Base-by-base conservation (phyloP, 1,284 basidiomycete species). In the Blastosporella zonata region DNA sequence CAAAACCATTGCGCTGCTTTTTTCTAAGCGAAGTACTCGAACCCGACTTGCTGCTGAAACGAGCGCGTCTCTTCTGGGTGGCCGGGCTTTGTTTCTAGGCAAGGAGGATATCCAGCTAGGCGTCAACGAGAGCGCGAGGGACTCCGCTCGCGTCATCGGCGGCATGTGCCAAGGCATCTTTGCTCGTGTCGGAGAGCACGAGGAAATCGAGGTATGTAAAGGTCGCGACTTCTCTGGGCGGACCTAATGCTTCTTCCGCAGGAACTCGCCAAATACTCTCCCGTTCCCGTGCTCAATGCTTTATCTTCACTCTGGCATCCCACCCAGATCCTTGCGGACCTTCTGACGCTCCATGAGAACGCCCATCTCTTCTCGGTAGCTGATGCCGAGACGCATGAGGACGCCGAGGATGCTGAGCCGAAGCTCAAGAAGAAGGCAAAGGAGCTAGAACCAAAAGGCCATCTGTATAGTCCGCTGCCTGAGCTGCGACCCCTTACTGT, bases 91-190 rank as follows among this genome's bases (percentile, higher is more conserved):
- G 58, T 99, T 98, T 70, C 74, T 99, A n/a, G 92, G 94, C 2
- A 74, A 73, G 35, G 84, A 88, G 1, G 96, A 99, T 65, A 97
- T 98, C 52, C 96, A 99, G 63, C 75, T 99, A 25, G 96, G 96
- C 46, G 95, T 98, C 27, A 99, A 98, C 67, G 96, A 99, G 77
- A 84, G 74, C 35, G 66, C 86, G 15, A 76, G 88, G 42, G 97
- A 99, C 71, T 86, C 90, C 0, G 88, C 92, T 10, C 78, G 88
- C 15, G 91, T 99, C 12, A 81, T 97, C 54, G 87, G 91, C 15
- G 90, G 91, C 13, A 97, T 99, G 95, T 90, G 87, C 48, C 88
- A 98, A 67, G 97, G 96, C 15, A 93, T 99, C 57, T 97, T 99
- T 73, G 97, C 96, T 17, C 86, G 97, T 40, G 96, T 99, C 1